Evolutionary conservation across 768 basidiomycete species (phyloP), one percentile per base, ranked within the genome.

Genomic region (Xerocomus potaroensis): DNA sequence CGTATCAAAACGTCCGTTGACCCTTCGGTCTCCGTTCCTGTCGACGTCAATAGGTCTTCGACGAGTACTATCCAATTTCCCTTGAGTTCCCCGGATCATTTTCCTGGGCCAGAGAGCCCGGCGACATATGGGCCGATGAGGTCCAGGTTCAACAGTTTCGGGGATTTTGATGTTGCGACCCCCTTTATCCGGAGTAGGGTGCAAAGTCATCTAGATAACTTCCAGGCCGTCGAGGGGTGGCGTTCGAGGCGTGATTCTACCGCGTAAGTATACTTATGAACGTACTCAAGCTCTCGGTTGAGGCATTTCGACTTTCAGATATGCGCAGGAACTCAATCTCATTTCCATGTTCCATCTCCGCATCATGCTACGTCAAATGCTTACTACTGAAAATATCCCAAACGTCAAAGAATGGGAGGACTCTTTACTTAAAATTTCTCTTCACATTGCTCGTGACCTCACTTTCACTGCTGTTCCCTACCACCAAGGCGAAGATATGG

Each of bases 401-500:
- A 84, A 94, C 51, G 65, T 87, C 39, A 75, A 72, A 46, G 86
- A 93, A 54, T 99, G 96, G 96, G 90, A 93, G 62, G 83, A 84
- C 46, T 83, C 81, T 0, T 72, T 99, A 9, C 73, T 91, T 39
- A 82, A 76, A 55, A 72, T 98, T 15, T 83, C 94, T 1, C 78
- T 97, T 38, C 82, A 86, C 32, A 88, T 95, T 35, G 90, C 93
- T 3, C 81, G 83, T 18, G 88, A 91, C 46, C 72, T 94, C 48
- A 87, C 89, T 0, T 90, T 92, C 62, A 86, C 85, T 3, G 70
- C 78, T 24, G 60, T 73, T 26, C 75, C 78, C 8, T 83, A 90
- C 53, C 78, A 84, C 5, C 84, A 90, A 61, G 91, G 91, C 2
- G 89, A 92, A 56, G 88, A 91, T 53, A 93, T 97, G 83, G 96